Evolutionary conservation across 129 eudicot genomes (phyloP), one percentile per base, ranked within the genome.

Genomic region (Flaveria sonorensis): DNA sequence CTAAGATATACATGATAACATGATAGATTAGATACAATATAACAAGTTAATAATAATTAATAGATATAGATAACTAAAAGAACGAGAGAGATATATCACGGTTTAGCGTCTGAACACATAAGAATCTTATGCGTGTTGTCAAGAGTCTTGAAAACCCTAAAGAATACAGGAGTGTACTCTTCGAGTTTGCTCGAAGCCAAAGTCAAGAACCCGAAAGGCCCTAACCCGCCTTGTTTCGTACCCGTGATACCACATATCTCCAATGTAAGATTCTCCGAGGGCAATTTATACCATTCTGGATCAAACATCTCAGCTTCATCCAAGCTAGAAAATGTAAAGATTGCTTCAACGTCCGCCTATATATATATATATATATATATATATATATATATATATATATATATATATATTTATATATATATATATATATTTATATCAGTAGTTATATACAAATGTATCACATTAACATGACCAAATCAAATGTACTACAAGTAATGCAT

Each of bases 311-410:
- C 89, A 2, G 88, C 89, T 32, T 85, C 66, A 7, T 89, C 89
- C 81, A 89, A 72, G 61, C 81, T 87, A 4, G 81, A 11, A 36
- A 85, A 74, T 3, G 80, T 66, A 79, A 89, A 89, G 11, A 77
- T 56, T 12, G 85, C 86, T 11, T 87, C 92, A 10, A 87, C 92
- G 73, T 89, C 96, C 5, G 89, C 96, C 96, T 89, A 79, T 24
- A 24, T 1, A 24, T 21, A 53, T n/a, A n/a, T n/a, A n/a, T n/a
- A n/a, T n/a, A n/a, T n/a, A n/a, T n/a, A n/a, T n/a, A n/a, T n/a
- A n/a, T n/a, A n/a, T n/a, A n/a, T n/a, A n/a, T n/a, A n/a, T n/a
- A n/a, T n/a, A n/a, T n/a, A n/a, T n/a, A n/a, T n/a, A n/a, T n/a
- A n/a, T n/a, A n/a, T n/a, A n/a, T n/a, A n/a, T n/a, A n/a, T n/a